Percentiles rank a stretch among this genome's conserved stretches.
phyloP scores from a whole-genome alignment of 2,329 filamentous ascomycete genomes.

The Trichoderma koningiopsis region DNA sequence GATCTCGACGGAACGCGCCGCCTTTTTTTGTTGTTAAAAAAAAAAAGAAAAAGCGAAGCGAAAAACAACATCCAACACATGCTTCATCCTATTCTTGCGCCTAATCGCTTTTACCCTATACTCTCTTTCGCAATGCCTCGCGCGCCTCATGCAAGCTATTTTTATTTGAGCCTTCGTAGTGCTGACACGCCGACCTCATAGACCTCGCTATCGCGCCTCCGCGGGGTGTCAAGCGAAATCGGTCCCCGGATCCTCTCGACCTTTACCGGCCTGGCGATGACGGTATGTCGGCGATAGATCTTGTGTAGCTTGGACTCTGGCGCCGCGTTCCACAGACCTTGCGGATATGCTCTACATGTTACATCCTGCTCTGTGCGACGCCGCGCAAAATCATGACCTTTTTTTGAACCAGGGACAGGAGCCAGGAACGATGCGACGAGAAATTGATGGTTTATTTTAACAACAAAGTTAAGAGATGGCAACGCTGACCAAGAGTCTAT shows the following conservation, averaged over 20 bases:
- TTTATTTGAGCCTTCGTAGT: conserved; percentile 26
- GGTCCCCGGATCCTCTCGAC: conserved; percentile 69
- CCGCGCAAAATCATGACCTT: conserved; percentile 28
- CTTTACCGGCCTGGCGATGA: conserved; percentile 61
- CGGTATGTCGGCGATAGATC: conserved; percentile 62
- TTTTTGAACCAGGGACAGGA: conserved; percentile 11
- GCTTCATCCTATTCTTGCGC: neutral
- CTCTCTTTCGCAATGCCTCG: conserved; percentile 21
- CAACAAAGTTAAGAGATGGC: neutral
- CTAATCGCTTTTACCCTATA: neutral
- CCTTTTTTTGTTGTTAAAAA: neutral
- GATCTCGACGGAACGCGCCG: conserved; percentile 8
- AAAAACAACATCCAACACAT: neutral
- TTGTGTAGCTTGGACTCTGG: conserved; percentile 41
- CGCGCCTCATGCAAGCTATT: neutral
- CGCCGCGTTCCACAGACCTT: conserved; percentile 35
- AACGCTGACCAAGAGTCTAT: conserved; percentile 34
- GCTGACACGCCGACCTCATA: conserved; percentile 37
- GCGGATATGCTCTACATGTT: conserved; percentile 32
- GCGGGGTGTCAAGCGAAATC: conserved; percentile 77
- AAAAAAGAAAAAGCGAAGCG: neutral
- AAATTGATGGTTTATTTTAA: neutral
- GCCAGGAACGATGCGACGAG: conserved; percentile 8
- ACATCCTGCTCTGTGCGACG: conserved; percentile 39
- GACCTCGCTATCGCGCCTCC: conserved; percentile 56